A percentile compares a stretch with the other conserved stretches of the same genome.
Evolutionary conservation across 306 rosid genomes (phyloP).

Genomic region (Malus orientalis): DNA sequence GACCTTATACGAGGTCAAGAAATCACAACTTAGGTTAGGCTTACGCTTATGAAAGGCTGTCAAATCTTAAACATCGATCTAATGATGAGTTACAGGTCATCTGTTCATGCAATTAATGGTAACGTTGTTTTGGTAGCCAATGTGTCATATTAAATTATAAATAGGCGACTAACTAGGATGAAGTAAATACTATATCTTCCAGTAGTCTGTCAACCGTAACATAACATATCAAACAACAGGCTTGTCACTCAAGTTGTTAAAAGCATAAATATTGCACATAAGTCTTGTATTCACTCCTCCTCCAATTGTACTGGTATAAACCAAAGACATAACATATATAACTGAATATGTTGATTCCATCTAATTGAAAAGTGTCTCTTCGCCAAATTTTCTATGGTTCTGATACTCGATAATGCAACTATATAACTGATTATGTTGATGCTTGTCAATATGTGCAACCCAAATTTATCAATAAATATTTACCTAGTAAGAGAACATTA

Average conservation of each 20-base stretch:
- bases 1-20: neutral
- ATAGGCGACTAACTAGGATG: no score
- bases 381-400: neutral
- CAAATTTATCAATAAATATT: neutral
- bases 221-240: neutral
- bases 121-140: no score
- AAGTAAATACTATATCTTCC: neutral
- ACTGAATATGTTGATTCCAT: neutral
- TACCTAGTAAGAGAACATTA: neutral
- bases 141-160: no score
- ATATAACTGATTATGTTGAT: neutral
- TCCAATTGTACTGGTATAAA: neutral
- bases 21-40: neutral
- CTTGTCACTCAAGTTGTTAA: neutral
- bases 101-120: no score
- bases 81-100: neutral
- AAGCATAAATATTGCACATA: neutral
- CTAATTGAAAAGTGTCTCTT: neutral
- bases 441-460: neutral
- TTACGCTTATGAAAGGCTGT: neutral
- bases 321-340: no score
- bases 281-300: neutral
- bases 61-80: neutral
- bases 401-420: neutral
- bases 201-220: neutral